A percentile compares a stretch with the other conserved stretches of the same genome.
Conservation (phyloP, 495 filamentous ascomycete species). For the Aspergillus incahuasiensis region DNA sequence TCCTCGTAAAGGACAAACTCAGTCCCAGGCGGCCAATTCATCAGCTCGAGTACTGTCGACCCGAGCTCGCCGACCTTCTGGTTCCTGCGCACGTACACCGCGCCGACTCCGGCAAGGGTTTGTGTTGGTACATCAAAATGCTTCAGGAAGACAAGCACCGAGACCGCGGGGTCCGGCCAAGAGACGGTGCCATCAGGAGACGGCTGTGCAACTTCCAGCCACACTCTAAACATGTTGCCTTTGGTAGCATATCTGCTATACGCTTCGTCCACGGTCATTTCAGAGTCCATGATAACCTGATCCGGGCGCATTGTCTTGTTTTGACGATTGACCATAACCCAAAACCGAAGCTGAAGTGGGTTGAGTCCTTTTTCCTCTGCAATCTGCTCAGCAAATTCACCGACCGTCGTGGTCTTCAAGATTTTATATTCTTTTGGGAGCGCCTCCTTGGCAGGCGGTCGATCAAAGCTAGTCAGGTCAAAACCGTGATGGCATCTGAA, state of each 20-base stretch:
- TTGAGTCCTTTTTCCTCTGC: constrained; percentile 60
- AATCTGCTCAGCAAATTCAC: constrained; percentile 64
- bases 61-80: constrained; percentile 86
- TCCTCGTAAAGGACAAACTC: constrained; percentile 81
- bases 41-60: constrained; percentile 70
- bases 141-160: constrained; percentile 87
- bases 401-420: constrained; percentile 65
- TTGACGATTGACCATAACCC: constrained; percentile 97
- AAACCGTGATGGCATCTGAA: constrained; percentile 80
- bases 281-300: constrained; percentile 67
- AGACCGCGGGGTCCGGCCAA: constrained; percentile 61
- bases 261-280: constrained; percentile 81
- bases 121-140: constrained; percentile 78
- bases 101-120: constrained; percentile 65
- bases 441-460: constrained; percentile 56
- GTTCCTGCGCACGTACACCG: constrained; percentile 80
- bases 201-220: constrained; percentile 71
- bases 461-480: constrained; percentile 74
- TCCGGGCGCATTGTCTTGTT: constrained; percentile 95
- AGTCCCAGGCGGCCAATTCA: constrained; percentile 73
- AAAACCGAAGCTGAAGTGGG: constrained; percentile 66
- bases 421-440: constrained; percentile 60
- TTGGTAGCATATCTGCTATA: constrained; percentile 64
- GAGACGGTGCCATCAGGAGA: constrained; percentile 61
- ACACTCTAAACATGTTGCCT: constrained; percentile 71